These are phyloP conservation scores for Biscutella laevigata DNA, from an alignment of 441 rosid species.

Conservation along the genomic window DNA sequence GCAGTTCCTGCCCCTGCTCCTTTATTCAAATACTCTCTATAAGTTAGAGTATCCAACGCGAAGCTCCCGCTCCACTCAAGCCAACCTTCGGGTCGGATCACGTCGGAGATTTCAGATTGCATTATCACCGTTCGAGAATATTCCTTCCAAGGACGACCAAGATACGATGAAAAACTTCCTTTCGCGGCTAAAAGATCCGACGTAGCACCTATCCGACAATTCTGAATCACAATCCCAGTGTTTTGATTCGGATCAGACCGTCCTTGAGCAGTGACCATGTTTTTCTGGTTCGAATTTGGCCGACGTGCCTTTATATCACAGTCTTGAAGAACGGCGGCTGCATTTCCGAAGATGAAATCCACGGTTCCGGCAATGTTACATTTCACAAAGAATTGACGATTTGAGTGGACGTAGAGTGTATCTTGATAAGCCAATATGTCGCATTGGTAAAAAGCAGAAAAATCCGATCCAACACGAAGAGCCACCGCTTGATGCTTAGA, in stretches of 20 bases:
- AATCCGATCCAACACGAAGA: slow-evolving; percentile 52
- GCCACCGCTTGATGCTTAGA: slow-evolving; percentile 62
- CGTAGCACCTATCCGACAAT: slow-evolving; percentile 46
- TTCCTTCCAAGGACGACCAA: slow-evolving; percentile 55
- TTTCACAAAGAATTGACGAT: slow-evolving; percentile 40
- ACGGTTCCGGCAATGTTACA: slow-evolving; percentile 47
- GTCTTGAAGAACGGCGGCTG: slow-evolving; percentile 42
- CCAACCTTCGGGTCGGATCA: slow-evolving; percentile 49
- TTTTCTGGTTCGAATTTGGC: slow-evolving; percentile 40
- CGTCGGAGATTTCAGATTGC: slow-evolving; percentile 37
- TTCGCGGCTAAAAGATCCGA: slow-evolving; percentile 31
- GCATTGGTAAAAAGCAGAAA: slow-evolving; percentile 42
- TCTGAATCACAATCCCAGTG: slow-evolving; percentile 56
- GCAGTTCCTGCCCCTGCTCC: slow-evolving; percentile 38
- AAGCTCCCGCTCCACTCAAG: slow-evolving; percentile 39
- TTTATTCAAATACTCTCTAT: slow-evolving; percentile 40
- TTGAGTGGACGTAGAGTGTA: slow-evolving; percentile 55
- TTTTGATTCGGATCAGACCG: slow-evolving; percentile 52
- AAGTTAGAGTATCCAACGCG: slow-evolving; percentile 40
- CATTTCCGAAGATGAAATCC: slow-evolving; percentile 54
- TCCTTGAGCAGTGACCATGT: slow-evolving; percentile 60
- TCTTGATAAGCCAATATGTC: slow-evolving; percentile 55
- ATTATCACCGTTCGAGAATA: slow-evolving; percentile 45
- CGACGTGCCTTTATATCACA: slow-evolving; percentile 49
- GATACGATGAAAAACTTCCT: slow-evolving; percentile 28